Evolutionary conservation across 371 early-diverging fungal species (phyloP), one percentile per base, ranked within the genome.

Genomic region (Parasitella parasitica): DNA sequence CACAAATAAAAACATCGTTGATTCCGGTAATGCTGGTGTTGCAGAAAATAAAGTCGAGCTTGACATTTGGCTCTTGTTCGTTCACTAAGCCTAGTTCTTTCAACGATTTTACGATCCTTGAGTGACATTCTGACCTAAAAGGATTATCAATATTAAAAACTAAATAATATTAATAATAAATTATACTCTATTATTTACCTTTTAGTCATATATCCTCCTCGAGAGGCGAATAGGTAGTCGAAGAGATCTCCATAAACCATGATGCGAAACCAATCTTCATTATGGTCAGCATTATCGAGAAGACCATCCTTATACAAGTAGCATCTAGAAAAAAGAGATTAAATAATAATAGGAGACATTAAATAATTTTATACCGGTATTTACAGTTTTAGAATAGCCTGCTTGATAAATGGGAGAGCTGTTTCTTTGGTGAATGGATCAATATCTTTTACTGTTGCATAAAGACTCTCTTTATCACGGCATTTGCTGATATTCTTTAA

Each of bases 41-140:
- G 50, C 59, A 59, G 37, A 59, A 59, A 59, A 59, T 59, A 38
- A 59, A 59, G 36, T 59, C 59, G 36, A 59, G 51, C 50, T 26
- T 59, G 38, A 58, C 36, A 58, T 58, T 58, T 49, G 58, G 49
- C 58, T 36, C 58, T 49, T 58, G 49, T 49, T 48, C 16, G 36
- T 58, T 26, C 36, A 58, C 22, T 36, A 58, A 49, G 26, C 58
- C 8, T 58, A 58, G 16, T n/a, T 24, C 24, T 24, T 58, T 58
- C 49, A 58, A 49, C 49, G 57, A 57, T 57, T 57, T 57, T 57
- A 46, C 35, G 43, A 57, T 57, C 46, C 57, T 57, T 35, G 57
- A 57, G 34, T 57, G 57, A 36, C 57, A 48, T 58, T 58, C 49
- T 6, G 58, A 58, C 49, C 57, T 57, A 58, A 58, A 58, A 58